Evolutionary conservation across 2,329 filamentous ascomycete genomes (phyloP).

Genomic region (Penicillium sp.): DNA sequence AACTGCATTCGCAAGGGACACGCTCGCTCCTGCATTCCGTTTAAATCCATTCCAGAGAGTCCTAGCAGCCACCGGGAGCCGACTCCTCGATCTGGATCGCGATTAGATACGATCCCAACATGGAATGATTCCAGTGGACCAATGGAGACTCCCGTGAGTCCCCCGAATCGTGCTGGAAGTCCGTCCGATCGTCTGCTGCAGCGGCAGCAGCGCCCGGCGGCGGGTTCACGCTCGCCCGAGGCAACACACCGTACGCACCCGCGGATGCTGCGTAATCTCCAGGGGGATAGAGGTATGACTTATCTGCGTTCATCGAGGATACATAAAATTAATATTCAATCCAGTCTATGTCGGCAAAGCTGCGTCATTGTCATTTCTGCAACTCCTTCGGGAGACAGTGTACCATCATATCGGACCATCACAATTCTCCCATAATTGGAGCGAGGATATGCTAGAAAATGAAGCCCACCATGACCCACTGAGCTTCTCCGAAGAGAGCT

Average conservation of each 20-base stretch:
- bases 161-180: background rate
- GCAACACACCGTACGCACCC: conserved; percentile 33
- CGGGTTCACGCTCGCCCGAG: conserved; percentile 27
- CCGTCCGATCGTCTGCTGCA: conserved; percentile 2
- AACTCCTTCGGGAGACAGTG: conserved; percentile 51
- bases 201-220: background rate
- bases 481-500: conserved; percentile 33
- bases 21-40: conserved; percentile 38
- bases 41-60: conserved; percentile 27
- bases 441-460: conserved; percentile 56
- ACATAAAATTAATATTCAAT: background rate
- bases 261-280: conserved; percentile 53
- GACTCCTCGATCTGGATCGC: background rate
- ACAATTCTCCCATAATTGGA: conserved; percentile 54
- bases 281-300: conserved; percentile 52
- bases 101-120: background rate
- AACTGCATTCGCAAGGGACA: conserved; percentile 50
- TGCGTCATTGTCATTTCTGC: conserved; percentile 55
- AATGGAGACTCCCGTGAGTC: conserved; percentile 1
- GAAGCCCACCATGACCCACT: conserved; percentile 39
- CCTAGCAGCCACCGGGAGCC: conserved; percentile 12
- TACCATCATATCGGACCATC: conserved; percentile 56
- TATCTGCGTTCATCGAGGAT: no score
- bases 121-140: background rate
- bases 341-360: conserved; percentile 35